phyloP scores from a whole-genome alignment of 1,284 basidiomycete species.

The Volvariella surrecta region DNA sequence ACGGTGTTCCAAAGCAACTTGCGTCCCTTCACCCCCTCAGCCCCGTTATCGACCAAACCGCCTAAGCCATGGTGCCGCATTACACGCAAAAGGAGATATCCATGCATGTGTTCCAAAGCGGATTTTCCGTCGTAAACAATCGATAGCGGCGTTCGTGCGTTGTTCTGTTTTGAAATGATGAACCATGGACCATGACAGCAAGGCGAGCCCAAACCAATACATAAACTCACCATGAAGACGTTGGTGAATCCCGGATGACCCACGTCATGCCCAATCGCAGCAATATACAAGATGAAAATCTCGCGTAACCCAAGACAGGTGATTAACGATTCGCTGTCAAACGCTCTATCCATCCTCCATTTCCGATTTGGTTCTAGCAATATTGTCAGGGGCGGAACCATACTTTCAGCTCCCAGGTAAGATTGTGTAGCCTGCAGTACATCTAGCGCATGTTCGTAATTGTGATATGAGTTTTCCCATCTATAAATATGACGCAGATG shows the following conservation, averaged over 20 bases:
- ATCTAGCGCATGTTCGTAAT: conserved; percentile 91
- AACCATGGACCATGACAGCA: conserved; percentile 9
- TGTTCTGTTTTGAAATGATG: conserved; percentile 54
- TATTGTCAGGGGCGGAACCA: conserved; percentile 69
- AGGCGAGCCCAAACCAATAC: conserved; percentile 5
- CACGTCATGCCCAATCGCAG: conserved; percentile 92
- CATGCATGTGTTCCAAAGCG: conserved; percentile 91
- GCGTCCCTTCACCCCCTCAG: conserved; percentile 45
- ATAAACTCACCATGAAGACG: conserved; percentile 80
- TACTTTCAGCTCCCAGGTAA: conserved; percentile 69
- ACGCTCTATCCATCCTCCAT: conserved; percentile 40
- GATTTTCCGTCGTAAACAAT: conserved; percentile 85
- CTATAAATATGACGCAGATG: conserved; percentile 85
- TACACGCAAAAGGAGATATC: conserved; percentile 72
- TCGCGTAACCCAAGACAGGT: conserved; percentile 56
- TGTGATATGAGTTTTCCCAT: conserved; percentile 88
- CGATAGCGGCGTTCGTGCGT: conserved; percentile 82
- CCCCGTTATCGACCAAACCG: conserved; percentile 48
- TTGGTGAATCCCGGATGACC: conserved; percentile 92
- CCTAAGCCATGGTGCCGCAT: conserved; percentile 77
- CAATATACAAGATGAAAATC: conserved; percentile 77
- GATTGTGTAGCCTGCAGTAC: conserved; percentile 88
- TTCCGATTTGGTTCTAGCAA: conserved; percentile 34
- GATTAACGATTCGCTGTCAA: conserved; percentile 36
- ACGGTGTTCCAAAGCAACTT: conserved; percentile 73